These are phyloP conservation scores for Globisporangium cylindrosporum DNA, from an alignment of 352 stramenopile genomes.

Conservation along the genomic window DNA sequence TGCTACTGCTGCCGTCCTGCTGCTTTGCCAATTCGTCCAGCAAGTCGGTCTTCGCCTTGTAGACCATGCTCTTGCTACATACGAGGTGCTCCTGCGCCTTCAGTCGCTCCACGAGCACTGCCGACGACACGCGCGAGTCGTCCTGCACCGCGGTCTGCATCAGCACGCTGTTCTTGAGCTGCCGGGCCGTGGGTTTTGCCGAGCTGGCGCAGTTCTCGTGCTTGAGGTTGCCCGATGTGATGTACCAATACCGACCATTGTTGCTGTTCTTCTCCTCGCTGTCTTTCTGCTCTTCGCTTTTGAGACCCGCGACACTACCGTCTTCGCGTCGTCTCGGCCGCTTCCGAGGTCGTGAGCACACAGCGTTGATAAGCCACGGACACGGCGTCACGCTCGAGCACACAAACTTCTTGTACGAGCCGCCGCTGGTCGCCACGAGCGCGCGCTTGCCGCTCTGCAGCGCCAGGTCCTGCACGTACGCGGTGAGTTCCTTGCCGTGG, in stretches of 20 bases:
- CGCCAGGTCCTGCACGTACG: slow-evolving; percentile 50
- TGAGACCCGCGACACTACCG: not conserved
- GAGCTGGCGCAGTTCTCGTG: slow-evolving; percentile 42
- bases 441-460: slow-evolving; percentile 40
- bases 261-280: not conserved
- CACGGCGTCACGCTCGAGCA: slow-evolving; percentile 39
- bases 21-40: slow-evolving; percentile 32
- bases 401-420: slow-evolving; percentile 59
- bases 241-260: slow-evolving; percentile 38
- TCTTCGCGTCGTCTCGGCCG: not conserved
- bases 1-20: slow-evolving; percentile 7
- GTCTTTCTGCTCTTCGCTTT: slow-evolving; percentile 1
- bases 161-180: slow-evolving; percentile 36
- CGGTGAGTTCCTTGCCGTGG: slow-evolving; percentile 39
- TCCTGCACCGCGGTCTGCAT: slow-evolving; percentile 42
- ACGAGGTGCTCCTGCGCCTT: slow-evolving; percentile 25
- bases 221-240: slow-evolving; percentile 41
- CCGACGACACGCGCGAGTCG: slow-evolving; percentile 39
- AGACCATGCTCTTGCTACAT: slow-evolving; percentile 56
- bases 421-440: slow-evolving; percentile 44
- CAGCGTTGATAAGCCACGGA: slow-evolving; percentile 47
- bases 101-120: slow-evolving; percentile 35
- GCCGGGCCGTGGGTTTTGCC: slow-evolving; percentile 37
- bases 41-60: slow-evolving; percentile 56
- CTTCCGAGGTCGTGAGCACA: slow-evolving; percentile 36